Conservation (phyloP, 2,329 filamentous ascomycete species). For the Onygenales sp. region DNA sequence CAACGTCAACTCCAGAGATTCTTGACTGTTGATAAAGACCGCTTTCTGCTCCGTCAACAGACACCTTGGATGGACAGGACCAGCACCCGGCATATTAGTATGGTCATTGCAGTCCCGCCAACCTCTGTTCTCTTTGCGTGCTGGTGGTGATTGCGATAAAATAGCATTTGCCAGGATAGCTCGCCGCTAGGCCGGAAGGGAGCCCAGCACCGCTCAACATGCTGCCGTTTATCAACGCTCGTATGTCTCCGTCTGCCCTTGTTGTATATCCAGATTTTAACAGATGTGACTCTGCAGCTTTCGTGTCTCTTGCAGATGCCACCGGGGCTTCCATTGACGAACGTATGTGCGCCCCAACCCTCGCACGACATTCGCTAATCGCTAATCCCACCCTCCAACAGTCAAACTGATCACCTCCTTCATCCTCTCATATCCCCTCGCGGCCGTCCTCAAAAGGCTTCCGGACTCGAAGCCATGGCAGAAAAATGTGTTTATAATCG, state of each 20-base stretch:
- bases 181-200: background rate
- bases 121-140: background rate
- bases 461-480: conserved; percentile 72
- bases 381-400: conserved; percentile 27
- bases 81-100: background rate
- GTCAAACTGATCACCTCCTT: conserved; percentile 92
- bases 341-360: conserved; percentile 30
- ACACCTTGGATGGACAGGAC: background rate
- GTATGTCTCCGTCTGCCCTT: background rate
- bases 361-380: conserved; percentile 8
- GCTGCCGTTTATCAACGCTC: conserved; percentile 1
- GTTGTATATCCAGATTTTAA: background rate
- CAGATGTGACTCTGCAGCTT: conserved; percentile 37
- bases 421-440: conserved; percentile 83
- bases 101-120: background rate
- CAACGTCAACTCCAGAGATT: too few relatives aligned
- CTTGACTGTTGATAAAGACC: too few relatives aligned
- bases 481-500: conserved; percentile 83
- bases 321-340: conserved; percentile 58
- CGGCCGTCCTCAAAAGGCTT: conserved; percentile 77
- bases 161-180: background rate
- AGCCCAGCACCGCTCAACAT: background rate
- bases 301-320: conserved; percentile 46
- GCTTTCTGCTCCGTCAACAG: background rate
- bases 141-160: background rate